Evolutionary conservation across 169 alveolate species (phyloP).

Genomic region (Plasmodium fragile): DNA sequence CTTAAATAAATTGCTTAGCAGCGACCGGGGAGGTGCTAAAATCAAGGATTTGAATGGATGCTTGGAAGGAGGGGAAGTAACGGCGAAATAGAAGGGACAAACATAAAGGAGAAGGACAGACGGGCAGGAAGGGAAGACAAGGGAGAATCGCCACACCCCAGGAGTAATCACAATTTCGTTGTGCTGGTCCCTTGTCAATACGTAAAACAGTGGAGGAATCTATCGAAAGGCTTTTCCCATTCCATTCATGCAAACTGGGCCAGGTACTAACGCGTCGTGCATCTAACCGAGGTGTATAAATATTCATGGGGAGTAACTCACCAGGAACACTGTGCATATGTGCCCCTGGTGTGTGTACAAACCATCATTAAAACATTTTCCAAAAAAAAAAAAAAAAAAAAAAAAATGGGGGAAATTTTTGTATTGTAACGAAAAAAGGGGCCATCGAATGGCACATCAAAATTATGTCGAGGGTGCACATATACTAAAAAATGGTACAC

Average conservation of each 20-base stretch:
- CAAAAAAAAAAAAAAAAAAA: constrained; percentile 1
- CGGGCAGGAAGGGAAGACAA: too few relatives aligned
- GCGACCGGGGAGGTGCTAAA: not conserved
- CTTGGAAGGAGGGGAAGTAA: not conserved
- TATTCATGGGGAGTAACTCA: not conserved
- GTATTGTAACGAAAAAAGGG: not conserved
- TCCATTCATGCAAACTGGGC: not conserved
- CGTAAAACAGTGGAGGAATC: not conserved
- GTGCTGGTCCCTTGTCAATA: not conserved
- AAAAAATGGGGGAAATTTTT: not conserved
- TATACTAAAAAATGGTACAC: not conserved
- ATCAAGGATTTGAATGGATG: not conserved
- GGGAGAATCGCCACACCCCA: not conserved
- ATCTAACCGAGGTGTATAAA: not conserved
- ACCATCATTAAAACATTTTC: not conserved
- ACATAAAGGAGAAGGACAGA: not conserved
- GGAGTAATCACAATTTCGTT: not conserved
- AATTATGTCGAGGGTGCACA: not conserved
- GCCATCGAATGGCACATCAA: not conserved
- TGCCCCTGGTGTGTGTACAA: not conserved
- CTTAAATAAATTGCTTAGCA: constrained; percentile 27
- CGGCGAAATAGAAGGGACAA: not conserved
- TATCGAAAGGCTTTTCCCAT: not conserved
- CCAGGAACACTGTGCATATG: not conserved
- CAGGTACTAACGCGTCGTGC: not conserved